Evolutionary conservation across 169 alveolate genomes (phyloP).

Genomic region (Plasmodium coatneyi): DNA sequence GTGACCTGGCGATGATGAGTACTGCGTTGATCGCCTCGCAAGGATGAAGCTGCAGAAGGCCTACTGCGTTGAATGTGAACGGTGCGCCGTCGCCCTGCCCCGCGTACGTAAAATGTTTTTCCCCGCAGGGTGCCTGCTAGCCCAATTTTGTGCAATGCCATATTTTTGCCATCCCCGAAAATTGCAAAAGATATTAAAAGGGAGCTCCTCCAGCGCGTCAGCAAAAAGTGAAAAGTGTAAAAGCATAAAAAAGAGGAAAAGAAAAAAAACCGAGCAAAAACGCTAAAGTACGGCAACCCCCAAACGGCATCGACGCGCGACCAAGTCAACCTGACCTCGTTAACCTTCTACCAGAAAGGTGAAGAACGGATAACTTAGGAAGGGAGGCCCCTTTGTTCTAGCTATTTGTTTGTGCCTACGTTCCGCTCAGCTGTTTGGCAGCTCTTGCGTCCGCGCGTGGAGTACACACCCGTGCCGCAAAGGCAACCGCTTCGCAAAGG

Average conservation of each 20-base stretch:
- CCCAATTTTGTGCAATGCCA: background rate
- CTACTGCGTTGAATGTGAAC: background rate
- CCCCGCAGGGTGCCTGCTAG: background rate
- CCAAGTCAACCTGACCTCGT: background rate
- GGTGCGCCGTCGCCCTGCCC: background rate
- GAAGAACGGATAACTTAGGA: background rate
- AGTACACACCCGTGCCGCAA: background rate
- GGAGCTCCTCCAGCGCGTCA: background rate
- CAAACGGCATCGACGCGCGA: too few relatives aligned
- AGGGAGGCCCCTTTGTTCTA: background rate
- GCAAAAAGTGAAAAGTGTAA: background rate
- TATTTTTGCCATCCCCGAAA: background rate
- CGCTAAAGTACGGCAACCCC: background rate
- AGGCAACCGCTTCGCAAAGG: too few relatives aligned
- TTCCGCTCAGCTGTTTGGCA: background rate
- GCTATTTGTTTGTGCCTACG: background rate
- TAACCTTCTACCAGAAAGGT: background rate
- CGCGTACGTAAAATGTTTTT: background rate
- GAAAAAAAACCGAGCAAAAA: background rate
- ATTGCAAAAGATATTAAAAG: background rate
- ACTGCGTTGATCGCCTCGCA: background rate
- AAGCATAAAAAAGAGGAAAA: background rate
- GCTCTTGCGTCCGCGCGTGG: background rate
- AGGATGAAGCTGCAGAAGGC: background rate
- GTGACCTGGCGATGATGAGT: background rate